These are phyloP conservation scores for Aspergillus brunneoviolaceus DNA, from an alignment of 2,329 filamentous ascomycete species.

Conservation along the genomic window DNA sequence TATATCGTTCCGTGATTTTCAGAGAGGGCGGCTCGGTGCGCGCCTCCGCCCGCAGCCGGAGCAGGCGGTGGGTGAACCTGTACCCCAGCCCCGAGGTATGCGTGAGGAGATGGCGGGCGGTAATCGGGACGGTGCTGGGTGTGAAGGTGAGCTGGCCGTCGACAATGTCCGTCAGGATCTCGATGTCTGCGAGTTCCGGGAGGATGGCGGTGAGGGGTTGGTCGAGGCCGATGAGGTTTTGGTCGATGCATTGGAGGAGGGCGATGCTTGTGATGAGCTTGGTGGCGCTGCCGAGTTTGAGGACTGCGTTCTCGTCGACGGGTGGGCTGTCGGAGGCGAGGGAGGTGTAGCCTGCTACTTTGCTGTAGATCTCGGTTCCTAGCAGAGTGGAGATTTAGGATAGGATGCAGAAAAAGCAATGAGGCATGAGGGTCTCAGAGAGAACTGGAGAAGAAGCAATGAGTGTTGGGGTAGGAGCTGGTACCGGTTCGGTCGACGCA, in stretches of 20 bases:
- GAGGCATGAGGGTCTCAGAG: too few relatives aligned
- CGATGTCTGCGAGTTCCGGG: slow-evolving; percentile 51
- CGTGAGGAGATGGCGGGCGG: slow-evolving; percentile 6
- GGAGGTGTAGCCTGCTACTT: slow-evolving; percentile 5
- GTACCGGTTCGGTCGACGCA: slow-evolving; percentile 6
- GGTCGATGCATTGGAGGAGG: slow-evolving; percentile 56
- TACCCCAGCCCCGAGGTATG: slow-evolving; percentile 8
- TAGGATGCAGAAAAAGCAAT: neutral
- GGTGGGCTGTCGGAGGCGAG: neutral
- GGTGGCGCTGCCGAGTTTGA: slow-evolving; percentile 31
- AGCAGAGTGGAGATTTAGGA: neutral
- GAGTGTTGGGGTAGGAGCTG: too few relatives aligned
- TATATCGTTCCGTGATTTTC: neutral
- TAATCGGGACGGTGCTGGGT: neutral
- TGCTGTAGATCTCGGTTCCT: slow-evolving; percentile 10
- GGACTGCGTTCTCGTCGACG: slow-evolving; percentile 17
- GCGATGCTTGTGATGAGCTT: slow-evolving; percentile 55
- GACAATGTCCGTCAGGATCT: slow-evolving; percentile 51
- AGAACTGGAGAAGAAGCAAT: too few relatives aligned
- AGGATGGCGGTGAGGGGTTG: slow-evolving; percentile 47
- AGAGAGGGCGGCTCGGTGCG: neutral
- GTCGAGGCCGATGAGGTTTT: slow-evolving; percentile 49
- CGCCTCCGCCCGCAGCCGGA: neutral
- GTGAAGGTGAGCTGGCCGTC: slow-evolving; percentile 29
- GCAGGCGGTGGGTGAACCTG: slow-evolving; percentile 1